Percentiles rank a stretch among this genome's conserved stretches.
Evolutionary conservation across 257 asterid genomes (phyloP).

Genomic region (Przewalskia tangutica): DNA sequence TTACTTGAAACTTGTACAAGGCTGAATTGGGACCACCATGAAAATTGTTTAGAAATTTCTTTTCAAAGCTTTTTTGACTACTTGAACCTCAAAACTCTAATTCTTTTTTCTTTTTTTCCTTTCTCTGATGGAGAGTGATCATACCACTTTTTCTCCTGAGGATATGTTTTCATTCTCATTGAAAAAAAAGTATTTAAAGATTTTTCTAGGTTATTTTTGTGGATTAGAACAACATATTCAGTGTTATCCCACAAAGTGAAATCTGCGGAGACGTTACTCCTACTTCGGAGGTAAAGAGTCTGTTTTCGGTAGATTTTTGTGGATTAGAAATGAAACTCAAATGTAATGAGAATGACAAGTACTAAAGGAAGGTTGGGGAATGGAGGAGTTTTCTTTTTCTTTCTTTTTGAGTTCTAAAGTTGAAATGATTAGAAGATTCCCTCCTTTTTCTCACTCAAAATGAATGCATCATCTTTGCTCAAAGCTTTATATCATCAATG

Average conservation of each 20-base stretch:
- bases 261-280: too few relatives aligned
- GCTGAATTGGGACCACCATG: conserved; percentile 17
- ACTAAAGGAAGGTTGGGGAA: background rate
- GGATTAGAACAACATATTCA: too few relatives aligned
- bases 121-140: conserved; percentile 10
- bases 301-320: background rate
- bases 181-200: background rate
- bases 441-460: background rate
- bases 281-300: too few relatives aligned
- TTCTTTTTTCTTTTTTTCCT: background rate
- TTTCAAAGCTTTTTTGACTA: conserved; percentile 23
- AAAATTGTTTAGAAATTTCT: conserved; percentile 12
- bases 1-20: background rate
- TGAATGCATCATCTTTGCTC: background rate
- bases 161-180: background rate
- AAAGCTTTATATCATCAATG: background rate
- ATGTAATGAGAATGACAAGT: conserved; percentile 1
- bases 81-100: conserved; percentile 9
- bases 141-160: background rate
- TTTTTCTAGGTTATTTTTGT: background rate
- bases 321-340: background rate
- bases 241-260: too few relatives aligned
- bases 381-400: background rate
- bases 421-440: conserved; percentile 20
- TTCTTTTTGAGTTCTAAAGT: conserved; percentile 6